Conservation (phyloP, 352 stramenopile genomes). For the Hyaloperonospora brassicae region DNA sequence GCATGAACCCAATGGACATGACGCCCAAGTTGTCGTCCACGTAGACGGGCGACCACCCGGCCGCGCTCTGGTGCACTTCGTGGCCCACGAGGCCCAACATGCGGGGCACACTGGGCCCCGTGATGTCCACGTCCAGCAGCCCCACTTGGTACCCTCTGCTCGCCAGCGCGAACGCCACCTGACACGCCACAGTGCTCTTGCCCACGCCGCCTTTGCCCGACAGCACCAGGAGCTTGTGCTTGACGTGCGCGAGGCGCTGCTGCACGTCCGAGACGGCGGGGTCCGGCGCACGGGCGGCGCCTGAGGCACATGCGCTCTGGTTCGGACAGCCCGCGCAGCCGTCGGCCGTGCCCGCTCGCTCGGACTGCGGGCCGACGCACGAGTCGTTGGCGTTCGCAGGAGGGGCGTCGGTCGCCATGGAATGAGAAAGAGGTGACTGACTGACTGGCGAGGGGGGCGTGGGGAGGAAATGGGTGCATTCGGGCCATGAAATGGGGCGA, state of each 20-base stretch:
- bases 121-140: slow-evolving; percentile 99
- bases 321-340: slow-evolving; percentile 98
- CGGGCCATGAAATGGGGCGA: too few species aligned
- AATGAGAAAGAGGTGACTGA: not conserved
- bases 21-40: slow-evolving; percentile 96
- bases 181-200: slow-evolving; percentile 98
- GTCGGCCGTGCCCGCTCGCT: slow-evolving; percentile 90
- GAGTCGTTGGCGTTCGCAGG: slow-evolving; percentile 71
- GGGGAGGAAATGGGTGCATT: too few species aligned
- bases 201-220: slow-evolving; percentile 99
- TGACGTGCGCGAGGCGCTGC: slow-evolving; percentile 70
- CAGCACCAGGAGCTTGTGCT: slow-evolving; percentile 98
- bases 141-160: slow-evolving; percentile 92
- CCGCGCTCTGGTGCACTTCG: slow-evolving; percentile 96
- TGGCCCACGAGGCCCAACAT: slow-evolving; percentile 92
- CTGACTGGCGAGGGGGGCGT: too few species aligned
- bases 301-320: slow-evolving; percentile 91
- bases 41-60: slow-evolving; percentile 99
- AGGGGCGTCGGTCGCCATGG: slow-evolving; percentile 38
- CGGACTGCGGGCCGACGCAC: slow-evolving; percentile 93
- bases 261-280: slow-evolving; percentile 85
- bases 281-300: slow-evolving; percentile 81
- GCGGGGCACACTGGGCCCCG: slow-evolving; percentile 94
- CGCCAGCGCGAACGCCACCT: slow-evolving; percentile 95
- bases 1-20: slow-evolving; percentile 99